Evolutionary conservation across 176 grass and related monocot genomes (phyloP).

Genomic region (Musa schizocarpa): DNA sequence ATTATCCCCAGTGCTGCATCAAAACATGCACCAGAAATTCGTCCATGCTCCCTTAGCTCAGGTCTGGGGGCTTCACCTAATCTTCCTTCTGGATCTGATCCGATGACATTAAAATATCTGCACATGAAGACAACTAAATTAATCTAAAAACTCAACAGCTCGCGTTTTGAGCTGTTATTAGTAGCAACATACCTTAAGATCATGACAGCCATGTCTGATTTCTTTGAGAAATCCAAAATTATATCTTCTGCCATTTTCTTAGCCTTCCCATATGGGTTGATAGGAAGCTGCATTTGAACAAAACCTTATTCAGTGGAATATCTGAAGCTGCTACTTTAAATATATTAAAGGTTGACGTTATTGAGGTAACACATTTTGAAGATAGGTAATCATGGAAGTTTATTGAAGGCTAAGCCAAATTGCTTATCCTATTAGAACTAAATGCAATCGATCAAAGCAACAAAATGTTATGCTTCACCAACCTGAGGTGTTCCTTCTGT

Average conservation of each 20-base stretch:
- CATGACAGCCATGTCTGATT: slow-evolving; percentile 90
- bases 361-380: too few species aligned
- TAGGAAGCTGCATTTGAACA: slow-evolving; percentile 55
- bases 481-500: slow-evolving; percentile 88
- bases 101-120: slow-evolving; percentile 97
- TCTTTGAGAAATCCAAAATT: slow-evolving; percentile 87
- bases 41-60: slow-evolving; percentile 77
- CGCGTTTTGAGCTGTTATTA: not conserved
- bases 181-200: slow-evolving; percentile 59
- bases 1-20: slow-evolving; percentile 68
- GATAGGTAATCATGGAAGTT: too few species aligned
- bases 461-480: not conserved
- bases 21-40: slow-evolving; percentile 88
- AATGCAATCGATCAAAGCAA: too few species aligned
- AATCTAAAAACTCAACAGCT: not conserved
- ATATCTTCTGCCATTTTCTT: slow-evolving; percentile 99
- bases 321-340: slow-evolving; percentile 4
- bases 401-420: too few species aligned
- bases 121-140: slow-evolving; percentile 3
- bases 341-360: too few species aligned
- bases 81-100: slow-evolving; percentile 75
- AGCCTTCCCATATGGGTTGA: slow-evolving; percentile 94
- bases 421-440: too few species aligned
- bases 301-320: not conserved
- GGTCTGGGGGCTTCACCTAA: slow-evolving; percentile 93